Base-by-base conservation (phyloP, 2,329 filamentous ascomycete genomes). In the Xylaria sp. region DNA sequence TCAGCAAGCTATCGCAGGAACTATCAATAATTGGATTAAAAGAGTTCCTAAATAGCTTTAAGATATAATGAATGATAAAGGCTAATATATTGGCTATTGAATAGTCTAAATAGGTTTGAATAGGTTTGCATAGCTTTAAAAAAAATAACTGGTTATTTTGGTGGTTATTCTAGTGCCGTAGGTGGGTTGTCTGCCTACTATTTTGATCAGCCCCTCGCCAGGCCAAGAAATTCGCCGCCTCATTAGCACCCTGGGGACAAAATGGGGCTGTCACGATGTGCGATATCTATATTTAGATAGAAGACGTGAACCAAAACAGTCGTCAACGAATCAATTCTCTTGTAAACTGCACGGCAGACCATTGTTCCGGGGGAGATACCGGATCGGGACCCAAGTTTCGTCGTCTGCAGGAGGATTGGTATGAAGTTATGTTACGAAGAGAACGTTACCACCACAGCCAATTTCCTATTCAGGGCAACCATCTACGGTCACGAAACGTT, bases 401-500 rank as follows among this genome's bases (percentile, higher is more conserved):
- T n/a, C 33, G n/a, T 37, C 25, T 33, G 31, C 23, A 5, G 47
- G n/a, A 45, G 45, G 38, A 57, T 53, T 42, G 11, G 40, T 46
- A 28, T 46, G 21, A 46, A 28, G 19, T 47, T 31, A 33, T 40
- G 8, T 35, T 28, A 12, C 46, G 28, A 35, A 49, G 40, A n/a
- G 15, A 33, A 47, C 8, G 37, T 23, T 11, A 25, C 23, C 19
- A 28, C 12, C 1, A 42, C 53, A 47, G 45, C 53, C 54, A 57
- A 25, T 63, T 63, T 7, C 56, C 60, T 45, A 28, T 55, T 60
- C 4, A 4, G 45, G 60, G 33, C 12, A 63, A 15, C 15, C 15
- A 54, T 21, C 49, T 45, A 15, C 43, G 37, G 19, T 54, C 28
- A 50, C 43, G 43, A 63, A 59, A 59, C 55, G 38, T 53, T 61